phyloP scores from a whole-genome alignment of 1,284 basidiomycete genomes.

The Neonothopanus nambi region DNA sequence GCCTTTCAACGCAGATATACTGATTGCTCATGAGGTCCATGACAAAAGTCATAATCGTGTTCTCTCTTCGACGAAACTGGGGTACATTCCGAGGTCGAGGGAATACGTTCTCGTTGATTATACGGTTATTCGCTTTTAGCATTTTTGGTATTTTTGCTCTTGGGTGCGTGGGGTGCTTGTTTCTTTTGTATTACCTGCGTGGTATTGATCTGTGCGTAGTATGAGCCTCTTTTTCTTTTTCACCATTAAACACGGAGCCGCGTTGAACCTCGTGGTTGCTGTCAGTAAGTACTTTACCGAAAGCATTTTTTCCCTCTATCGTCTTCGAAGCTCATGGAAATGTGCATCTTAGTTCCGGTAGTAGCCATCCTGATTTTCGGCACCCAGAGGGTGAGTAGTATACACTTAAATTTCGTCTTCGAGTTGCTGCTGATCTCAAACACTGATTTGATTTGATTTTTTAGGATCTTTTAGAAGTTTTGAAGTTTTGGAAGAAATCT shows the following conservation, averaged over 20 bases:
- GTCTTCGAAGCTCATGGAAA: too few relatives aligned
- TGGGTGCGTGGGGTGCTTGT: conserved; percentile 3
- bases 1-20: not conserved
- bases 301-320: not conserved
- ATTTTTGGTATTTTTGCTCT: conserved; percentile 17
- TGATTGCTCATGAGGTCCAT: not conserved
- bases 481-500: conserved; percentile 18
- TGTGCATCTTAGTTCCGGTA: conserved; percentile 11
- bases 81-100: not conserved
- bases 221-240: conserved; percentile 14
- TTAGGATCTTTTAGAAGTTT: conserved; percentile 14
- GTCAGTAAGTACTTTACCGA: conserved; percentile 11
- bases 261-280: conserved; percentile 15
- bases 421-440: too few relatives aligned
- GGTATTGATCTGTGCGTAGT: not conserved
- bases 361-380: conserved; percentile 14
- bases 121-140: conserved; percentile 12
- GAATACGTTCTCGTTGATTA: conserved; percentile 8
- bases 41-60: conserved; percentile 4
- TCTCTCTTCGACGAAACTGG: conserved; percentile 7
- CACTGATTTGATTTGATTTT: not conserved
- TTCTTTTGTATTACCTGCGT: not conserved
- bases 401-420: not conserved
- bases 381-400: conserved; percentile 12
- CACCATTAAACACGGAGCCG: conserved; percentile 14